Conservation (phyloP, 2,329 filamentous ascomycete genomes). For the Calonectria honghensis region DNA sequence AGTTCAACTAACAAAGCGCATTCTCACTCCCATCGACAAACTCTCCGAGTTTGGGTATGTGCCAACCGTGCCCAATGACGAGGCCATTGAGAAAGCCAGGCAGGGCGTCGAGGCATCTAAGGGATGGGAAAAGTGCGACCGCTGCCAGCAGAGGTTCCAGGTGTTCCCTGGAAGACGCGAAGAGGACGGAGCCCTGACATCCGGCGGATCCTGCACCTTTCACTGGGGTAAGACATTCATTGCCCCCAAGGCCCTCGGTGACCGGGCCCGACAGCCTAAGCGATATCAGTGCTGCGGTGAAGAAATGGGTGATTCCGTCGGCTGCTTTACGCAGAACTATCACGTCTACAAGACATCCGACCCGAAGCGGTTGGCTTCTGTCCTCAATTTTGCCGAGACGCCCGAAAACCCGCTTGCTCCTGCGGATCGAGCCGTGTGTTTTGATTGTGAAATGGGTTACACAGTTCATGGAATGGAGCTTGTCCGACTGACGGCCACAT, state of each 20-base stretch:
- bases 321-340: slow-evolving; percentile 81
- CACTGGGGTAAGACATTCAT: slow-evolving; percentile 85
- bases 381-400: slow-evolving; percentile 88
- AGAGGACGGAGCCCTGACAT: slow-evolving; percentile 84
- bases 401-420: slow-evolving; percentile 76
- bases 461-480: slow-evolving; percentile 92
- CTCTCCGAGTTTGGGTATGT: slow-evolving; percentile 87
- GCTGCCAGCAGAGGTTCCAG: slow-evolving; percentile 90
- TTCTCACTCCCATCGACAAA: slow-evolving; percentile 78
- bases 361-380: slow-evolving; percentile 82
- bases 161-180: slow-evolving; percentile 91
- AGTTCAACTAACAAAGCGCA: slow-evolving; percentile 75
- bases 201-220: slow-evolving; percentile 85
- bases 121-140: slow-evolving; percentile 92
- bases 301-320: slow-evolving; percentile 80
- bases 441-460: slow-evolving; percentile 99
- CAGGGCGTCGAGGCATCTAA: slow-evolving; percentile 79
- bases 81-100: slow-evolving; percentile 80
- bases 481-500: slow-evolving; percentile 89
- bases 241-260: slow-evolving; percentile 74
- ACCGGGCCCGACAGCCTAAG: slow-evolving; percentile 74
- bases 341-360: slow-evolving; percentile 94
- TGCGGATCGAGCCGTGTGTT: slow-evolving; percentile 80
- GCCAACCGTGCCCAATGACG: slow-evolving; percentile 76
- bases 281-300: slow-evolving; percentile 88